These are phyloP conservation scores for Cyclaneusma minus DNA, from an alignment of 2,329 filamentous ascomycete genomes.

Conservation along the genomic window DNA sequence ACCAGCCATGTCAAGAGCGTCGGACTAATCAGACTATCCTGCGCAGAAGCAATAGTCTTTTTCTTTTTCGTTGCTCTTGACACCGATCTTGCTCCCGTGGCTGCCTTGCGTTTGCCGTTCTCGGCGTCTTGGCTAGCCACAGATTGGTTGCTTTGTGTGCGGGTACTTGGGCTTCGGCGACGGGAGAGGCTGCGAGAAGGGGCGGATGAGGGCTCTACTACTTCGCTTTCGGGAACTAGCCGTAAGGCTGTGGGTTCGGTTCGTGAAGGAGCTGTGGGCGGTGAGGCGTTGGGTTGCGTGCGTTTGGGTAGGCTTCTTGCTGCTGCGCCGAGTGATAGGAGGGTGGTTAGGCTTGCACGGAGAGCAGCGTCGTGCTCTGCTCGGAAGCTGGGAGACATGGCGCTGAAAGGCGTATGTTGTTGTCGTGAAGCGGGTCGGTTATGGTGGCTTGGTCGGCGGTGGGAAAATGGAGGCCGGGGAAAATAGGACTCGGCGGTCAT, in stretches of 20 bases:
- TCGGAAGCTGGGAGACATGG: slow-evolving; percentile 60
- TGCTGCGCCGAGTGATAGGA: slow-evolving; percentile 87
- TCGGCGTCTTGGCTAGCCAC: slow-evolving; percentile 19
- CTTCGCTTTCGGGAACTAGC: slow-evolving; percentile 44
- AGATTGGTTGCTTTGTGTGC: slow-evolving; percentile 11
- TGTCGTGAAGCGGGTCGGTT: slow-evolving; percentile 18
- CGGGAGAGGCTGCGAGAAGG: slow-evolving; percentile 10
- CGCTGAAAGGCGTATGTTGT: slow-evolving; percentile 41
- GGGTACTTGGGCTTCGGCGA: slow-evolving; percentile 9
- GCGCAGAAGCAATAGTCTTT: slow-evolving; percentile 19
- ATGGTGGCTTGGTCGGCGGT: slow-evolving; percentile 18
- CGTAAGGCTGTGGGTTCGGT: slow-evolving; percentile 23
- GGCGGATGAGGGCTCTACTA: slow-evolving; percentile 25
- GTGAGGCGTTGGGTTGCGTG: slow-evolving; percentile 14
- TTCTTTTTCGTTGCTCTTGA: slow-evolving; percentile 35
- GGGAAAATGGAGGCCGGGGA: slow-evolving; percentile 18
- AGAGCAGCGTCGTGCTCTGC: slow-evolving; percentile 88
- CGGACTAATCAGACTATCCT: slow-evolving; percentile 33
- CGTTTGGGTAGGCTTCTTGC: slow-evolving; percentile 66
- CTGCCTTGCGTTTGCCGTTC: slow-evolving; percentile 32
- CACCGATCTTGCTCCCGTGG: slow-evolving; percentile 2
- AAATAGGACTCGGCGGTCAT: slow-evolving; percentile 25
- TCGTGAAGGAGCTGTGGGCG: slow-evolving; percentile 1
- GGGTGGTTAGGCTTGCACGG: slow-evolving; percentile 81
- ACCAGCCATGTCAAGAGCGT: slow-evolving; percentile 48